Percentiles rank a stretch among this genome's conserved stretches.
Evolutionary conservation across 2,329 filamentous ascomycete genomes (phyloP).

Genomic region (Teratosphaeria viscida): DNA sequence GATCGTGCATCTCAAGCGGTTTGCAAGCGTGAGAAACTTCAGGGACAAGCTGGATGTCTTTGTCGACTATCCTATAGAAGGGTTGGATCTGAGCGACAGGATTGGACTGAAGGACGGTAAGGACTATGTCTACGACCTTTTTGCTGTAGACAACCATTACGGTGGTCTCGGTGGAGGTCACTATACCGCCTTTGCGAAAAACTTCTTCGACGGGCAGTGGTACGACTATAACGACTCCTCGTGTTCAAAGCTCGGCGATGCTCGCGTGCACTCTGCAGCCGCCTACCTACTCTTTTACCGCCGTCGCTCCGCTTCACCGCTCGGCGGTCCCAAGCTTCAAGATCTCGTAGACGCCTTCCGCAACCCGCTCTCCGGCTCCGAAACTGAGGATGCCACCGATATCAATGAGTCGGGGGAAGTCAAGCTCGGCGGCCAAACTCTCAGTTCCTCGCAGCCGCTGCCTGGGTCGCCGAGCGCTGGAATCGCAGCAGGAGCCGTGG

Average conservation of each 20-base stretch:
- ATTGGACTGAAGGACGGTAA: slow-evolving; percentile 74
- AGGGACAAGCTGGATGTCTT: slow-evolving; percentile 84
- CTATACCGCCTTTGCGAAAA: slow-evolving; percentile 90
- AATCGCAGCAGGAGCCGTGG: slow-evolving; percentile 53
- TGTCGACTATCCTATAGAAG: slow-evolving; percentile 85
- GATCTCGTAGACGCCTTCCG: slow-evolving; percentile 57
- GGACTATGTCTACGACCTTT: slow-evolving; percentile 78
- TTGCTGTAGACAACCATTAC: slow-evolving; percentile 92
- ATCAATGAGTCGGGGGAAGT: slow-evolving; percentile 61
- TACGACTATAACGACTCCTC: slow-evolving; percentile 88
- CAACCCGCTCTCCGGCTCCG: slow-evolving; percentile 33
- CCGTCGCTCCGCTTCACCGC: slow-evolving; percentile 61
- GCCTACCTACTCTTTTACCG: slow-evolving; percentile 96
- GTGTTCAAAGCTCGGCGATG: slow-evolving; percentile 13
- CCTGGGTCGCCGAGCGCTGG: slow-evolving; percentile 87
- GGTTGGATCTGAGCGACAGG: slow-evolving; percentile 68
- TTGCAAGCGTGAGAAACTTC: slow-evolving; percentile 72
- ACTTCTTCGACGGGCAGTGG: slow-evolving; percentile 82
- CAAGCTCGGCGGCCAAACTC: slow-evolving; percentile 59
- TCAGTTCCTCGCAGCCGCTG: slow-evolving; percentile 54
- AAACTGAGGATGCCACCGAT: slow-evolving; percentile 33
- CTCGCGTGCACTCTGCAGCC: slow-evolving; percentile 43
- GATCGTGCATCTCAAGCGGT: slow-evolving; percentile 89
- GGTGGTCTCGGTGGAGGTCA: slow-evolving; percentile 89
- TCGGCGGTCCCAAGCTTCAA: slow-evolving; percentile 69